A percentile compares a stretch with the other conserved stretches of the same genome.
These are phyloP conservation scores for Pelargonium nanum DNA, from an alignment of 345 rosid species.

Conservation along the genomic window DNA sequence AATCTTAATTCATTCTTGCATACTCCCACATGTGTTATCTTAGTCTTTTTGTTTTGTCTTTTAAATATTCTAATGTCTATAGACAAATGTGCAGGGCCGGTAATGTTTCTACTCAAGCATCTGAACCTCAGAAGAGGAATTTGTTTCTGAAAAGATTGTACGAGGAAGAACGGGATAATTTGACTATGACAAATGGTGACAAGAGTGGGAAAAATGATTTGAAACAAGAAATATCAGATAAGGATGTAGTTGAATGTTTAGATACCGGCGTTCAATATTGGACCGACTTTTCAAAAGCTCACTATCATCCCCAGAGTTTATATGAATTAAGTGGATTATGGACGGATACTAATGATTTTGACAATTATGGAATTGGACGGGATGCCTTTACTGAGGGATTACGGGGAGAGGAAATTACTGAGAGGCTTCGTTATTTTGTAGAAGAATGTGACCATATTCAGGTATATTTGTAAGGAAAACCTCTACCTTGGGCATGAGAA, in stretches of 20 bases:
- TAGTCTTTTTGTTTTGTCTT: no score
- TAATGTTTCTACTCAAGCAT: conserved; percentile 41
- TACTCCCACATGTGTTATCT: no score
- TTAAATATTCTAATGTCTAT: conserved; percentile 13
- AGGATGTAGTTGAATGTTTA: conserved; percentile 61
- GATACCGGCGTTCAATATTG: conserved; percentile 61
- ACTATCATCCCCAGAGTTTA: conserved; percentile 71
- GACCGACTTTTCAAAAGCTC: conserved; percentile 90
- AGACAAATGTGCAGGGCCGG: conserved; percentile 49
- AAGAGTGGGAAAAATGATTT: conserved; percentile 18
- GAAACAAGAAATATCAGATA: conserved; percentile 39
- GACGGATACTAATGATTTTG: conserved; percentile 44
- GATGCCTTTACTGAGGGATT: conserved; percentile 52
- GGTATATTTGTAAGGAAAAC: conserved; percentile 26
- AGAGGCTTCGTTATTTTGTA: conserved; percentile 69
- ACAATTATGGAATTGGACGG: conserved; percentile 73
- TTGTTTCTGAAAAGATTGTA: conserved; percentile 68
- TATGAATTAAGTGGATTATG: conserved; percentile 66
- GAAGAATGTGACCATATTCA: conserved; percentile 95
- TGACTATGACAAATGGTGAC: conserved; percentile 8
- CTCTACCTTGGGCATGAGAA: not conserved
- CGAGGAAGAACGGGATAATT: conserved; percentile 37
- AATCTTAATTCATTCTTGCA: no score
- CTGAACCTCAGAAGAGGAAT: conserved; percentile 54
- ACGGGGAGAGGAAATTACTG: conserved; percentile 64